Conservation (phyloP, 2,329 filamentous ascomycete species). For the Cryphonectria japonica region DNA sequence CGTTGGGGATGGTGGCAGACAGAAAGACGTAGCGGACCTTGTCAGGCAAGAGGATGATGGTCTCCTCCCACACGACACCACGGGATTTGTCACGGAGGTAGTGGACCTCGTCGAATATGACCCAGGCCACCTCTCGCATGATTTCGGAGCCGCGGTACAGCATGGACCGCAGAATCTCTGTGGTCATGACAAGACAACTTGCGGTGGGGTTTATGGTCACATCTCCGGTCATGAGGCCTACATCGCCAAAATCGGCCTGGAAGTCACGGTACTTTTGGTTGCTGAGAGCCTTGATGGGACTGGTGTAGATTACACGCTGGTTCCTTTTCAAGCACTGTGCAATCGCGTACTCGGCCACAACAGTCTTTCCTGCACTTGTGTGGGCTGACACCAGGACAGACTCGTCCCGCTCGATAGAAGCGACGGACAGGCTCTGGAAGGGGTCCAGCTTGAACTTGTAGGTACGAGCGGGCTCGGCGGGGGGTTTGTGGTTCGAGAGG, state of each 20-base stretch:
- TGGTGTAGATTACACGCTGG: slow-evolving; percentile 98
- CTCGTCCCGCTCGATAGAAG: slow-evolving; percentile 93
- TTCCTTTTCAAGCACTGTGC: slow-evolving; percentile 97
- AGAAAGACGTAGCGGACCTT: slow-evolving; percentile 99
- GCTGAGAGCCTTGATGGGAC: slow-evolving; percentile 97
- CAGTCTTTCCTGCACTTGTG: slow-evolving; percentile 96
- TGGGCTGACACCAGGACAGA: slow-evolving; percentile 96
- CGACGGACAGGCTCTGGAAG: slow-evolving; percentile 93
- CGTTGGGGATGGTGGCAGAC: slow-evolving; percentile 97
- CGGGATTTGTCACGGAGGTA: slow-evolving; percentile 94
- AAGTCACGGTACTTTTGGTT: slow-evolving; percentile 99
- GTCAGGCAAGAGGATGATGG: slow-evolving; percentile 95
- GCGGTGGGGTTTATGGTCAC: slow-evolving; percentile 99
- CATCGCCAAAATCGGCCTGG: slow-evolving; percentile 91
- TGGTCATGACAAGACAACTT: slow-evolving; percentile 98
- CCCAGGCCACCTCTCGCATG: slow-evolving; percentile 99
- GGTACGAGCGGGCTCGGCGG: slow-evolving; percentile 78
- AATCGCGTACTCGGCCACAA: slow-evolving; percentile 97
- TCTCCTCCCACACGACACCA: slow-evolving; percentile 99
- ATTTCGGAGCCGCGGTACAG: slow-evolving; percentile 97
- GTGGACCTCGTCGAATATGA: slow-evolving; percentile 97
- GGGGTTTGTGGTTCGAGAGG: slow-evolving; percentile 93
- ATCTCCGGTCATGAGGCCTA: slow-evolving; percentile 97
- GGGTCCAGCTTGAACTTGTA: slow-evolving; percentile 94
- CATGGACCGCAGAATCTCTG: slow-evolving; percentile 98